These are phyloP conservation scores for Pichia insulana DNA, from an alignment of 805 yeast genomes.

Conservation along the genomic window DNA sequence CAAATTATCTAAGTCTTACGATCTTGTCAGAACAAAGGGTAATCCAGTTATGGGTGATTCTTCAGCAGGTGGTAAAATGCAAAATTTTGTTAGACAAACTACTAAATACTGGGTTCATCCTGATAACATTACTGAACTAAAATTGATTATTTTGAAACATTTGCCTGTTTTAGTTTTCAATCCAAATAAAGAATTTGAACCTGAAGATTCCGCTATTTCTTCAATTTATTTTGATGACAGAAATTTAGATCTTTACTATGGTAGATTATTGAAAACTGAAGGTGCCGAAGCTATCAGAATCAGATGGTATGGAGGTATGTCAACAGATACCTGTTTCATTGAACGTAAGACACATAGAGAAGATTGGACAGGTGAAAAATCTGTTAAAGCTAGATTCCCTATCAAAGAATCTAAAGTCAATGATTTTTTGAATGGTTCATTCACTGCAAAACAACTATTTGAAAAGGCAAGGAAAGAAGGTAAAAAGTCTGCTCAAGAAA, in stretches of 20 bases:
- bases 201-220: conserved; percentile 92
- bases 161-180: conserved; percentile 95
- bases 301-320: conserved; percentile 99
- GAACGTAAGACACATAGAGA: conserved; percentile 98
- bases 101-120: conserved; percentile 99
- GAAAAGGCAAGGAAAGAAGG: conserved; percentile 91
- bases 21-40: conserved; percentile 91
- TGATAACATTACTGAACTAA: conserved; percentile 93
- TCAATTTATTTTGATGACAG: conserved; percentile 92
- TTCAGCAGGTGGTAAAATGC: conserved; percentile 97
- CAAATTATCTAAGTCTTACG: conserved; percentile 80
- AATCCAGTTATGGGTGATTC: conserved; percentile 93
- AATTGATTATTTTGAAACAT: conserved; percentile 85
- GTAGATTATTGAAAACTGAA: conserved; percentile 90
- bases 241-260: conserved; percentile 84
- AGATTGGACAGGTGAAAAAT: conserved; percentile 99
- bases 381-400: conserved; percentile 96
- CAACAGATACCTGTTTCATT: conserved; percentile 81
- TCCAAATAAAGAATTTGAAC: conserved; percentile 90
- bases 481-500: conserved; percentile 76
- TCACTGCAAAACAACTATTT: conserved; percentile 81
- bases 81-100: conserved; percentile 96
- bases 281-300: conserved; percentile 98
- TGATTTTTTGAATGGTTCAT: conserved; percentile 72
- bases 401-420: conserved; percentile 88